A percentile compares a stretch with the other conserved stretches of the same genome.
Evolutionary conservation across 331 rosid genomes (phyloP).

Genomic region (Pyracantha coccinea): DNA sequence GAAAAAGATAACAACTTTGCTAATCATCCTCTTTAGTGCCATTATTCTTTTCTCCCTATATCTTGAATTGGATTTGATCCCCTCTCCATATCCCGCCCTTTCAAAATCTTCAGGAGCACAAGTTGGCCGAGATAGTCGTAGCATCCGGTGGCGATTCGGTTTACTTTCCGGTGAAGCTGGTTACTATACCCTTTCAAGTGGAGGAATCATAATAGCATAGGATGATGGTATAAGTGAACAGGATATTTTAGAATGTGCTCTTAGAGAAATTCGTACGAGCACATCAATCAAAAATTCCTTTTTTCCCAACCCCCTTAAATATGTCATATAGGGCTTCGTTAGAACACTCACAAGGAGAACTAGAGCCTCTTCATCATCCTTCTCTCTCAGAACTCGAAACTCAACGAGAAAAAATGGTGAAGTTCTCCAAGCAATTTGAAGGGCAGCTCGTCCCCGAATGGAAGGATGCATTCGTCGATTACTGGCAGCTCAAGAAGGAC

Average conservation of each 20-base stretch:
- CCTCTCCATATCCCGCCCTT: slow-evolving; percentile 48
- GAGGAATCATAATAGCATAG: slow-evolving; percentile 80
- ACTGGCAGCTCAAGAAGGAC: slow-evolving; percentile 75
- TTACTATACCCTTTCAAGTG: slow-evolving; percentile 47
- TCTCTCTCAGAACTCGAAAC: slow-evolving; percentile 2
- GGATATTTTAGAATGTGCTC: slow-evolving; percentile 99
- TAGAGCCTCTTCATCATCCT: neutral
- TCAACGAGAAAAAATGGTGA: slow-evolving; percentile 51
- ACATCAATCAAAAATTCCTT: slow-evolving; percentile 34
- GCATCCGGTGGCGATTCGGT: slow-evolving; percentile 32
- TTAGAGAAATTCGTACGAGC: slow-evolving; percentile 56
- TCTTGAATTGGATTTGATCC: slow-evolving; percentile 5
- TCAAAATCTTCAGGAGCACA: slow-evolving; percentile 48
- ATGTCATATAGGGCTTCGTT: slow-evolving; percentile 40
- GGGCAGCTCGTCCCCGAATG: slow-evolving; percentile 94
- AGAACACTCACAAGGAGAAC: slow-evolving; percentile 41
- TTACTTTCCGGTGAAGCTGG: slow-evolving; percentile 45
- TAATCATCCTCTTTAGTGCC: neutral
- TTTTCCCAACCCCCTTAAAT: slow-evolving; percentile 40
- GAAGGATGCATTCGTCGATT: slow-evolving; percentile 98
- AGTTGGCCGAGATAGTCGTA: slow-evolving; percentile 40
- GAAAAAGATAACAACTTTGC: neutral
- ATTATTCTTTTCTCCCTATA: slow-evolving; percentile 4
- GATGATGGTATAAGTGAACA: slow-evolving; percentile 35
- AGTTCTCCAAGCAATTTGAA: slow-evolving; percentile 87